Conservation (phyloP, 331 rosid species). For the Prunus yedoensis region DNA sequence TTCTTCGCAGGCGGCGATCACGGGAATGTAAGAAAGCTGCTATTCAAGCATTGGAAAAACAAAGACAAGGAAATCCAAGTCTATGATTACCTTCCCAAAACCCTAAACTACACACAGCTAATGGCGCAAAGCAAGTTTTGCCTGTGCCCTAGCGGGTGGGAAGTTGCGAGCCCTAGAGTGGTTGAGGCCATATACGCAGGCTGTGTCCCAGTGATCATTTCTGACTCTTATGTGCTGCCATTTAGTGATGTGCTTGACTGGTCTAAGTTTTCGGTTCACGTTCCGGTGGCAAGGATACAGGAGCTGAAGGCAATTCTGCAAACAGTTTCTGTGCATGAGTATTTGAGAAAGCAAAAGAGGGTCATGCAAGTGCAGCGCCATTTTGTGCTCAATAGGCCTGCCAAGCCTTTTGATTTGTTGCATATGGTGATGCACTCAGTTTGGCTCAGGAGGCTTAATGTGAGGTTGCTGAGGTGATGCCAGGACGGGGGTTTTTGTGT, state of each 20-base stretch:
- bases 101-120: slow-evolving; percentile 31
- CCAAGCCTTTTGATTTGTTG: slow-evolving; percentile 51
- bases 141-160: slow-evolving; percentile 65
- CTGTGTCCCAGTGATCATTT: slow-evolving; percentile 60
- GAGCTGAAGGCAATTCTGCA: slow-evolving; percentile 37
- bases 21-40: slow-evolving; percentile 38
- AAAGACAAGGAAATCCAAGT: slow-evolving; percentile 47
- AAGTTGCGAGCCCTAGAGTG: slow-evolving; percentile 71
- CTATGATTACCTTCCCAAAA: slow-evolving; percentile 46
- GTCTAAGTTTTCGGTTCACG: slow-evolving; percentile 45
- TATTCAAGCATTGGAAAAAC: slow-evolving; percentile 40
- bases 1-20: slow-evolving; percentile 59
- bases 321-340: slow-evolving; percentile 40
- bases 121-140: slow-evolving; percentile 53
- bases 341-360: slow-evolving; percentile 37
- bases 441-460: slow-evolving; percentile 67
- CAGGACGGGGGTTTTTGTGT: background rate
- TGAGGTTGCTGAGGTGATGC: slow-evolving; percentile 19
- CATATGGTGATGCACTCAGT: slow-evolving; percentile 61
- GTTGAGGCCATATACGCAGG: slow-evolving; percentile 55
- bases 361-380: slow-evolving; percentile 49
- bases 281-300: slow-evolving; percentile 38
- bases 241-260: slow-evolving; percentile 65
- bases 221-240: slow-evolving; percentile 51
- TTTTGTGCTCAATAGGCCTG: slow-evolving; percentile 50